phyloP scores from a whole-genome alignment of 1,284 basidiomycete species.

The Inonotus obliquus region DNA sequence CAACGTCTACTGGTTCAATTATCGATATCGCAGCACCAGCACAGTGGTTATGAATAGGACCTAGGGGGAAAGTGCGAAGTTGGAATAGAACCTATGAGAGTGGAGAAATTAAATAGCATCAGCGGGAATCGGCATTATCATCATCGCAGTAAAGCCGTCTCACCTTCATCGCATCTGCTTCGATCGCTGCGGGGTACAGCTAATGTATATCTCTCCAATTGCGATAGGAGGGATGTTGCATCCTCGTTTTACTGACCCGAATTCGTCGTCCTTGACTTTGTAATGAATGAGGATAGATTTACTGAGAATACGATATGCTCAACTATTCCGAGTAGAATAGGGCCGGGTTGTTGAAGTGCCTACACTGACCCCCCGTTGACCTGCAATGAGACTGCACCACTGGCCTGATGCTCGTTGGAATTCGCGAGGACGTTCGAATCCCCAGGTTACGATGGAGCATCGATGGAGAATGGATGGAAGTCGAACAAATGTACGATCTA shows the following conservation, averaged over 20 bases:
- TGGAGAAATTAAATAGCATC: not conserved
- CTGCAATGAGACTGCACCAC: too few relatives aligned
- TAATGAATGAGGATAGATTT: conserved; percentile 79
- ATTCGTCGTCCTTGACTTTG: conserved; percentile 82
- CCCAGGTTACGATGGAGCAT: too few relatives aligned
- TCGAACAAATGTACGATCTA: not conserved
- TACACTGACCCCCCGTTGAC: too few relatives aligned
- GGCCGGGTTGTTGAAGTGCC: too few relatives aligned
- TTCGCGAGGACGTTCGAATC: too few relatives aligned
- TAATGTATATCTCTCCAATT: not conserved
- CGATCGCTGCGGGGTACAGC: not conserved
- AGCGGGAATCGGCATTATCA: not conserved
- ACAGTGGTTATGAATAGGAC: too few relatives aligned
- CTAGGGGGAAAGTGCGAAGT: too few relatives aligned
- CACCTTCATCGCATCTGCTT: not conserved
- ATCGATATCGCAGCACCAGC: not conserved
- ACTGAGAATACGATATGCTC: conserved; percentile 57
- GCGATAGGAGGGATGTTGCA: conserved; percentile 69
- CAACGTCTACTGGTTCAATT: not conserved
- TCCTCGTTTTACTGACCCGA: conserved; percentile 78
- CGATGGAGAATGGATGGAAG: not conserved
- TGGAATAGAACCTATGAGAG: not conserved
- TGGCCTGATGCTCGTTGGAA: too few relatives aligned
- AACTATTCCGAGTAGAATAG: not conserved
- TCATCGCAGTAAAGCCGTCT: not conserved